Evolutionary conservation across 352 stramenopile genomes (phyloP), one percentile per base, ranked within the genome.

Genomic region (Pythium vanterpoolii): DNA sequence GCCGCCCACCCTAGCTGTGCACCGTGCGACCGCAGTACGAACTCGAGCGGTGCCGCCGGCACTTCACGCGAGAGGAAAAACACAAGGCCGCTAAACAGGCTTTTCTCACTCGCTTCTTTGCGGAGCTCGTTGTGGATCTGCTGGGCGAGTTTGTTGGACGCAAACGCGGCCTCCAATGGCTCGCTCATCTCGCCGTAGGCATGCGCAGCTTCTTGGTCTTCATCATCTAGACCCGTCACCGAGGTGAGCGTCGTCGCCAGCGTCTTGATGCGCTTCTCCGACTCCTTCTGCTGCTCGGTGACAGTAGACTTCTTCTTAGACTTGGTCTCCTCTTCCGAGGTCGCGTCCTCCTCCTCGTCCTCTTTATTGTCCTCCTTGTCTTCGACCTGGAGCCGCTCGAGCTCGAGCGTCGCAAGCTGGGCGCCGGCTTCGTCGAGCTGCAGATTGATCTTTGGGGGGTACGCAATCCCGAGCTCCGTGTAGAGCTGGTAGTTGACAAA

Each of bases 401-500:
- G 47, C 67, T 93, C 73, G 19, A 95, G 47, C 13, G 83, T 72
- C 24, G 78, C 76, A 11, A 95, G 69, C 62, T 91, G 83, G 8
- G 63, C 83, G 38, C 86, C 86, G 2, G 83, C 86, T 23, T 79
- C 63, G 56, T 97, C 87, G 31, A 94, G 63, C 44, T 90, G 72
- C 39, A 92, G 65, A 56, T 97, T 86, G 61, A 97, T 91, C 70
- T 90, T 89, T 23, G 98, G 90, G 21, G 97, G 97, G 76, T 99
- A 99, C 30, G 79, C 64, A 13, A 99, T 76, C 23, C 96, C 97
- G 26, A 98, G 68, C 34, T 96, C 88, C 62, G 86, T 89, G 77
- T 99, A 99, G 6, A 99, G 78, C 73, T 99, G 98, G 72, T 92
- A 99, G 68, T 99, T 83, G 30, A 99, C 96, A 76, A 99, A 99